Evolutionary conservation across 805 yeast genomes (phyloP), one percentile per base, ranked within the genome.

Genomic region (Ascoidea rubescens): DNA sequence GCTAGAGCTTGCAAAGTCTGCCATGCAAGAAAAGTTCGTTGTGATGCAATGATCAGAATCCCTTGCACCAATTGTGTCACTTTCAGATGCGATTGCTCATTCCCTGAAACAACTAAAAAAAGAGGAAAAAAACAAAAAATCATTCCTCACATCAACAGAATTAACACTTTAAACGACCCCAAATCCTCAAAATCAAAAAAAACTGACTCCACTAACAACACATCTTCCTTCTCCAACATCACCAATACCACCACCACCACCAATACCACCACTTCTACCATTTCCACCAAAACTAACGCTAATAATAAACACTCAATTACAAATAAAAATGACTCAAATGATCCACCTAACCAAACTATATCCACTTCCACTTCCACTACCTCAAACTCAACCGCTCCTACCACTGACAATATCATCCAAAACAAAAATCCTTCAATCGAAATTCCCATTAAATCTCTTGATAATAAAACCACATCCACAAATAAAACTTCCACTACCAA

Each of bases 1-100:
- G 69, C 84, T 6, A 66, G 87, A 48, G 91, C 90, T 2, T 84
- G 93, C 61, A 74, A 78, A 46, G 84, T 84, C n/a, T 86, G 93
- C 61, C 80, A 87, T 52, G 75, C 82, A 5, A 70, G 93, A 43
- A 85, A 85, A 59, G 93, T 85, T n/a, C 75, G 89, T 43, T 85
- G 95, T 66, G 87, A 82, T 60, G 86, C 84, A 10, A 83, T 71
- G 12, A 63, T 64, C 42, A 74, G 69, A 52, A 70, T 71, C 60
- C 85, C 84, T 0, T 80, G 86, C 59, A 75, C 89, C 28, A 84
- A 84, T 63, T 84, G 91, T 62, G 71, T 77, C 43, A 81, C 84
- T 3, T 84, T 82, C 64, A 82, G 84, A 5, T 76, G 87, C 59
- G 87, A 80, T 50, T 87, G 90, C 67, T 68, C 70, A 42, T 71